These are phyloP conservation scores for Suillus hirtellus DNA, from an alignment of 768 basidiomycete genomes.

Conservation along the genomic window DNA sequence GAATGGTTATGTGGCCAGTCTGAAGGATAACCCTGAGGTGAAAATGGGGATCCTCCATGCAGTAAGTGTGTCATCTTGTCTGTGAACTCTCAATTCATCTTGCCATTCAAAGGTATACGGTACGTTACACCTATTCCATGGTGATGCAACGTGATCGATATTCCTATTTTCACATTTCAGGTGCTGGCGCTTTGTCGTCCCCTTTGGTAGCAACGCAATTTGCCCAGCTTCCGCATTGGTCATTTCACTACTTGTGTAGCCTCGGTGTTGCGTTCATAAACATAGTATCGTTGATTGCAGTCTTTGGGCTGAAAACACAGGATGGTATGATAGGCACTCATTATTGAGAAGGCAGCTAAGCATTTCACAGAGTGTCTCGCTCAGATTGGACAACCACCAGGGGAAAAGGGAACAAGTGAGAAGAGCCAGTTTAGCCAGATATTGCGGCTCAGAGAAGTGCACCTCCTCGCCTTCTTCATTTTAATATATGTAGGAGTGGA, in stretches of 20 bases:
- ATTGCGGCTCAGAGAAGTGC: conserved; percentile 40
- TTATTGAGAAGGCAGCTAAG: background rate
- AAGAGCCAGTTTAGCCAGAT: conserved; percentile 50
- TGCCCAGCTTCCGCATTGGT: conserved; percentile 38
- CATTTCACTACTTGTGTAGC: conserved; percentile 48
- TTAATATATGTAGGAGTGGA: conserved; percentile 53
- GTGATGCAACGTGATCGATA: background rate
- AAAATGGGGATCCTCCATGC: conserved; percentile 46
- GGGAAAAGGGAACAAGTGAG: conserved; percentile 24
- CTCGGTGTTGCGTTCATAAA: conserved; percentile 66
- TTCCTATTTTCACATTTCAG: conserved; percentile 17
- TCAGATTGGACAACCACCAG: conserved; percentile 34
- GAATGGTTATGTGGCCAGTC: conserved; percentile 45
- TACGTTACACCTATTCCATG: background rate
- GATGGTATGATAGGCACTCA: conserved; percentile 47
- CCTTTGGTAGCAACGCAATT: conserved; percentile 60
- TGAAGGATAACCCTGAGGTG: conserved; percentile 38
- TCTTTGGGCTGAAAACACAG: conserved; percentile 68
- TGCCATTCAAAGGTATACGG: conserved; percentile 1
- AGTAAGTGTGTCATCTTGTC: conserved; percentile 24
- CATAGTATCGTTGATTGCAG: conserved; percentile 44
- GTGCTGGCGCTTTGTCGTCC: conserved; percentile 49
- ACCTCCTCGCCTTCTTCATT: conserved; percentile 46
- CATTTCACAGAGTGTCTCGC: conserved; percentile 35
- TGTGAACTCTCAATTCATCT: background rate